Percentiles rank a stretch among this genome's conserved stretches.
phyloP scores from a whole-genome alignment of 1,284 basidiomycete genomes.

The Chalciporus sp. region DNA sequence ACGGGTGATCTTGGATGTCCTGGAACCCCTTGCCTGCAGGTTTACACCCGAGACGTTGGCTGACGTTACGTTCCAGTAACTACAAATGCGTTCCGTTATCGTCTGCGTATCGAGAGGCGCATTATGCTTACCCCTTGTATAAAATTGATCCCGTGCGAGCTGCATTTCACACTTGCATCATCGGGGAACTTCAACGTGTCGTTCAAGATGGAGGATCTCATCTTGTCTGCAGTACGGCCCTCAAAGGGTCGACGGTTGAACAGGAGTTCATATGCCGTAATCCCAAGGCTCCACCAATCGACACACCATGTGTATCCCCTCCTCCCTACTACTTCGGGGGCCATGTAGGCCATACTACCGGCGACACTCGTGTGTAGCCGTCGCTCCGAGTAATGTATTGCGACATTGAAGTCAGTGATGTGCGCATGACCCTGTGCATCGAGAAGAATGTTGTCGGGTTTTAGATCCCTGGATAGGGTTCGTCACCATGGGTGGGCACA shows the following conservation, averaged over 20 bases:
- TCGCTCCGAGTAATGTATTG: conserved; percentile 92
- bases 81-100: conserved; percentile 38
- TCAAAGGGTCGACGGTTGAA: conserved; percentile 90
- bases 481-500: conserved; percentile 27
- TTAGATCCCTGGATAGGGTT: conserved; percentile 72
- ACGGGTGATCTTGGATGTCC: conserved; percentile 82
- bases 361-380: conserved; percentile 89
- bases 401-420: conserved; percentile 98
- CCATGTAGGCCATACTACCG: conserved; percentile 99
- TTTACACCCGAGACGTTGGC: conserved; percentile 81
- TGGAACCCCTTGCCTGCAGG: conserved; percentile 67
- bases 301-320: conserved; percentile 87
- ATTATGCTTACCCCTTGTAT: conserved; percentile 50
- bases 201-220: conserved; percentile 80
- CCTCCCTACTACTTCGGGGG: conserved; percentile 83
- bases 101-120: conserved; percentile 6
- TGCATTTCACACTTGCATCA: conserved; percentile 47
- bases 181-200: conserved; percentile 69
- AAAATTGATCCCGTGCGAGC: conserved; percentile 44
- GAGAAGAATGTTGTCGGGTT: conserved; percentile 96
- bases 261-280: conserved; percentile 87
- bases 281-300: conserved; percentile 95
- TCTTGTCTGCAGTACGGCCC: conserved; percentile 81
- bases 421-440: conserved; percentile 94
- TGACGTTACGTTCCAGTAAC: conserved; percentile 86